Base-by-base conservation (phyloP, 306 rosid genomes). In the Lathyrus oleraceus region DNA sequence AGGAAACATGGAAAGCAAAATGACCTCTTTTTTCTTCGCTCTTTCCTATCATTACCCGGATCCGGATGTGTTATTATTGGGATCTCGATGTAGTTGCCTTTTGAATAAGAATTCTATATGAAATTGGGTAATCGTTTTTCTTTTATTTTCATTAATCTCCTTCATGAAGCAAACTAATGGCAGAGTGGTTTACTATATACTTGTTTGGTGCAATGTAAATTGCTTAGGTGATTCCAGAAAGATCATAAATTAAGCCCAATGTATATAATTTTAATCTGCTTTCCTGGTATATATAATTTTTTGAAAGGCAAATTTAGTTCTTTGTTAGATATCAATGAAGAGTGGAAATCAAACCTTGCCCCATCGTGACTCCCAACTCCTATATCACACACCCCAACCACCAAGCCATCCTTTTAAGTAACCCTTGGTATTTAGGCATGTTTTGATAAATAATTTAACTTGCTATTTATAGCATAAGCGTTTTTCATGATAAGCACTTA, bases 201-300 rank as follows among this genome's bases (percentile, higher is more conserved):
- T 42, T 38, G 65, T 49, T 15, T 14, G 6, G 66, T 48, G 57
- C 47, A 42, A 60, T 66, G 51, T 65, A 30, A 57, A 56, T 62
- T 68, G 69, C 63, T 15, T 65, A 27, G 19, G 43, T 61, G 64
- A 54, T 62, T 32, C 42, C 6, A 9, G 52, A 76, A 66, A 67
- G 60, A 8, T 59, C 64, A n/a, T 42, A 1, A 35, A 5, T 51
- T 51, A 27, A 63, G 66, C 25, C 14, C 19, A 39, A 36, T 36
- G 36, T 38, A 12, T 61, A 39, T 21, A 38, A 43, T 53, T 25
- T 32, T 53, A 16, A 5, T 36, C 5, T 20, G 59, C 43, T 53
- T 73, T 61, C 43, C 43, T 44, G 15, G 17, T 19, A 12, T 36
- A 64, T 51, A 53, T 5, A 10, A 5, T 56, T 56, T 54, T 54